Conservation (phyloP, 768 basidiomycete species). For the Mycena metata region DNA sequence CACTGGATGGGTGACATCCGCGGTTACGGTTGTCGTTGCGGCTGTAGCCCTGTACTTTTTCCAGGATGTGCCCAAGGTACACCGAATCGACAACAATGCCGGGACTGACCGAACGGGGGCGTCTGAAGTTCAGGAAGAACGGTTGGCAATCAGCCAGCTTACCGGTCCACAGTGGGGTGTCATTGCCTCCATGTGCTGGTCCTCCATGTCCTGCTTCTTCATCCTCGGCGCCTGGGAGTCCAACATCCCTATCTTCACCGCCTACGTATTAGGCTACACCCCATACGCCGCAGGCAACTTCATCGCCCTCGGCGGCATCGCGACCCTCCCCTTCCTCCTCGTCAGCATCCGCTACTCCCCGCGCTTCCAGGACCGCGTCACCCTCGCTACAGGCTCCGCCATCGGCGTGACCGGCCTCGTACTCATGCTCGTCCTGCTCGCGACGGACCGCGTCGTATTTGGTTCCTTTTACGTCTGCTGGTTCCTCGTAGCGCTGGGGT, state of each 20-base stretch:
- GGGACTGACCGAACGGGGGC: background rate
- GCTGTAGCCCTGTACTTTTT: constrained; percentile 42
- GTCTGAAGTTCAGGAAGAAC: background rate
- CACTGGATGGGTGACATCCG: constrained; percentile 64
- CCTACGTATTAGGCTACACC: constrained; percentile 62
- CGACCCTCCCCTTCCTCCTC: constrained; percentile 76
- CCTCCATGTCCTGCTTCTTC: constrained; percentile 72
- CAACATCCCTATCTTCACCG: constrained; percentile 66
- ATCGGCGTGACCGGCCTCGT: constrained; percentile 68
- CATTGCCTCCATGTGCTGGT: constrained; percentile 67
- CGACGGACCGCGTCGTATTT: constrained; percentile 56
- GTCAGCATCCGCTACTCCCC: constrained; percentile 69
- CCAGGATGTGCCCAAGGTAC: constrained; percentile 42
- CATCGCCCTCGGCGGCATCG: constrained; percentile 75
- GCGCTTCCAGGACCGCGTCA: constrained; percentile 71
- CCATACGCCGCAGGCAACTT: constrained; percentile 78
- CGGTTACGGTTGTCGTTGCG: constrained; percentile 58
- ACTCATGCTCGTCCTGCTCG: constrained; percentile 62
- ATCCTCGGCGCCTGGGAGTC: constrained; percentile 71
- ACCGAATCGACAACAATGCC: constrained; percentile 2
- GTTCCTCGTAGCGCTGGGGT: constrained; percentile 77
- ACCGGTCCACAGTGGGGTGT: constrained; percentile 58
- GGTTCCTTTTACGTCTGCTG: constrained; percentile 63
- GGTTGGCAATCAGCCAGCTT: constrained; percentile 25
- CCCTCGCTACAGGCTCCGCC: constrained; percentile 65